These are phyloP conservation scores for Pichia sporocuriosa DNA, from an alignment of 805 yeast species.

Conservation along the genomic window DNA sequence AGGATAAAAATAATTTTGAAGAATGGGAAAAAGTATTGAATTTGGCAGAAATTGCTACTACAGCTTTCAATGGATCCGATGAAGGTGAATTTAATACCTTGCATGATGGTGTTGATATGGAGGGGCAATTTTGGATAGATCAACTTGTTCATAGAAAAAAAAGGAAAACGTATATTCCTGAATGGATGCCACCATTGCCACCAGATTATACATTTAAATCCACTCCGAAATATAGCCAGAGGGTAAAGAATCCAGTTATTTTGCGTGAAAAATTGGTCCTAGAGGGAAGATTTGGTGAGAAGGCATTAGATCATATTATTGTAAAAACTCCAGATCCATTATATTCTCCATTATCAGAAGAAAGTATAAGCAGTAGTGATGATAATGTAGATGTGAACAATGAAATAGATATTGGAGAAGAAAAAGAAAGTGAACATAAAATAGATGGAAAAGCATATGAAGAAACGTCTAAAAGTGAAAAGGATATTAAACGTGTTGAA, in stretches of 20 bases:
- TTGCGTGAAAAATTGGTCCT: slow-evolving; percentile 67
- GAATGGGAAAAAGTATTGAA: background rate
- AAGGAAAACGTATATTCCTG: slow-evolving; percentile 47
- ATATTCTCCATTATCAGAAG: slow-evolving; percentile 3
- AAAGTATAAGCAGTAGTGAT: slow-evolving; percentile 9
- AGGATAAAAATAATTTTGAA: background rate
- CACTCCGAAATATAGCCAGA: slow-evolving; percentile 60
- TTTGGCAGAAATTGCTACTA: slow-evolving; percentile 1
- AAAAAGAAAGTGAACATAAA: background rate
- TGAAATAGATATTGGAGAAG: background rate
- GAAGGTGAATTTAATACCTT: slow-evolving; percentile 9
- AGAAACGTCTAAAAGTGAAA: background rate
- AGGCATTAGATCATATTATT: slow-evolving; percentile 57
- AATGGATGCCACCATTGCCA: slow-evolving; percentile 82
- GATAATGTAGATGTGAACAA: slow-evolving; percentile 7
- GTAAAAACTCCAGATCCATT: slow-evolving; percentile 1
- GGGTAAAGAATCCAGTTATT: slow-evolving; percentile 61
- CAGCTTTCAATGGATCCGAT: slow-evolving; percentile 2
- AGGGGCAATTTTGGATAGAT: slow-evolving; percentile 13
- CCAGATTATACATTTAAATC: slow-evolving; percentile 88
- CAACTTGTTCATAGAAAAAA: slow-evolving; percentile 10
- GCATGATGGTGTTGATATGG: background rate
- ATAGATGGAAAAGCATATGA: background rate
- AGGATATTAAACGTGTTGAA: background rate
- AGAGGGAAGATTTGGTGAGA: slow-evolving; percentile 77